Evolutionary conservation across 2,329 filamentous ascomycete species (phyloP), one percentile per base, ranked within the genome.

Genomic region (Ascochyta lentis): DNA sequence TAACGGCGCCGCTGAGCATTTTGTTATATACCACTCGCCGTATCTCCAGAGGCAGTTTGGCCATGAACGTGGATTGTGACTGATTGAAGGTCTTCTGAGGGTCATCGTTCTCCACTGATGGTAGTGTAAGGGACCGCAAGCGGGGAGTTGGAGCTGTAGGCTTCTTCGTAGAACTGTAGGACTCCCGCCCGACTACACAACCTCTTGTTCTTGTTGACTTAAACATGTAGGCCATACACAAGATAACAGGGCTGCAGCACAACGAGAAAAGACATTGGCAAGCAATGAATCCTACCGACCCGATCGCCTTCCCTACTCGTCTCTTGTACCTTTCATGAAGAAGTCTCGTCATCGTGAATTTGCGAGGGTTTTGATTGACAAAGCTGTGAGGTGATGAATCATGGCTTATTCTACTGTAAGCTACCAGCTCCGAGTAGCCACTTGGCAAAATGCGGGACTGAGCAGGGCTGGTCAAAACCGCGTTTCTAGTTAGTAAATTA

Each of bases 1-100:
- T 57, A 1, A 49, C 39, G 9, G 22, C 22, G 6, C 59, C 60
- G 31, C 61, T 62, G 8, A 66, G 35, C 15, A 58, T 53, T 27
- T 58, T 42, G 13, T 39, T 41, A 42, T 68, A 68, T 13, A 68
- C 54, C 51, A 65, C 59, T 1, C 60, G 56, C 23, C 65, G 65
- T 37, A 66, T 54, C 34, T 68, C 66, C 40, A 66, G 45, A 8
- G 66, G 63, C 2, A 68, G 37, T 35, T 60, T 67, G 8, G 33
- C 51, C 16, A 67, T 49, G 39, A 68, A 64, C 3, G 49, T 24
- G n/a, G 63, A 68, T 16, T 58, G 61, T 13, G 50, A 37, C 45
- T 67, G 66, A 16, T 56, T 49, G 4, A 56, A 27, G 10, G 58
- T 65, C 15, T 9, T 46, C 46, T 68, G 63, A 3, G 43, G 8